Evolutionary conservation across 306 rosid species (phyloP).

Genomic region (Aeschynomene evenia): DNA sequence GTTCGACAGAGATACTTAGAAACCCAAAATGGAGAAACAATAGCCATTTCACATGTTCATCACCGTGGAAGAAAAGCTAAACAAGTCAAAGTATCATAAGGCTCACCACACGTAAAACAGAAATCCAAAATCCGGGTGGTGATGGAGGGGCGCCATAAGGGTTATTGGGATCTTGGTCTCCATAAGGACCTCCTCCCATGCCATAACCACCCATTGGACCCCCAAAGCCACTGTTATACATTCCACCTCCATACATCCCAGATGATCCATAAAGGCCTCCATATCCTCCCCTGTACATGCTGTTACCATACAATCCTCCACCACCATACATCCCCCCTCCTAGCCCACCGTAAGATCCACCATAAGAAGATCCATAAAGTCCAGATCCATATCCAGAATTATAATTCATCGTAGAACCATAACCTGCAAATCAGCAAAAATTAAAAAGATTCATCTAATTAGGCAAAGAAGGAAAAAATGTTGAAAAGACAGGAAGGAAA

Average conservation of each 20-base stretch:
- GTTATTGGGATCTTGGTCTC: constrained; percentile 92
- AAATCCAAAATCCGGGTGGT: constrained; percentile 95
- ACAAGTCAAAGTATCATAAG: constrained; percentile 15
- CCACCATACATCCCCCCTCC: constrained; percentile 81
- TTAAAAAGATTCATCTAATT: constrained; percentile 11
- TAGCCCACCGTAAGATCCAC: constrained; percentile 47
- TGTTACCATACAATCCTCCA: constrained; percentile 86
- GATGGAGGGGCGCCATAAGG: constrained; percentile 86
- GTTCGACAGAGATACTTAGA: not conserved
- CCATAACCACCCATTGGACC: constrained; percentile 88
- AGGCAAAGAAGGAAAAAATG: constrained; percentile 1
- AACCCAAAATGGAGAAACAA: constrained; percentile 12
- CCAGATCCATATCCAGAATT: constrained; percentile 66
- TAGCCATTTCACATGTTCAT: constrained; percentile 17
- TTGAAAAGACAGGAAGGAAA: not conserved
- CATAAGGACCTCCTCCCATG: constrained; percentile 91
- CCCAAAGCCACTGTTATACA: constrained; percentile 78
- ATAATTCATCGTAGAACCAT: constrained; percentile 69
- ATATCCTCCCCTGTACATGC: constrained; percentile 72
- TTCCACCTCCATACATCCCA: constrained; percentile 91
- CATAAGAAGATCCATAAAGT: constrained; percentile 61
- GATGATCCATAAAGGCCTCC: constrained; percentile 83
- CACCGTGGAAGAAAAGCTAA: constrained; percentile 10
- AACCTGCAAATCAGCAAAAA: constrained; percentile 41
- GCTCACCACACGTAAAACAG: constrained; percentile 82